Evolutionary conservation across 1,284 basidiomycete species (phyloP).

Genomic region (Coriolopsis trogii): DNA sequence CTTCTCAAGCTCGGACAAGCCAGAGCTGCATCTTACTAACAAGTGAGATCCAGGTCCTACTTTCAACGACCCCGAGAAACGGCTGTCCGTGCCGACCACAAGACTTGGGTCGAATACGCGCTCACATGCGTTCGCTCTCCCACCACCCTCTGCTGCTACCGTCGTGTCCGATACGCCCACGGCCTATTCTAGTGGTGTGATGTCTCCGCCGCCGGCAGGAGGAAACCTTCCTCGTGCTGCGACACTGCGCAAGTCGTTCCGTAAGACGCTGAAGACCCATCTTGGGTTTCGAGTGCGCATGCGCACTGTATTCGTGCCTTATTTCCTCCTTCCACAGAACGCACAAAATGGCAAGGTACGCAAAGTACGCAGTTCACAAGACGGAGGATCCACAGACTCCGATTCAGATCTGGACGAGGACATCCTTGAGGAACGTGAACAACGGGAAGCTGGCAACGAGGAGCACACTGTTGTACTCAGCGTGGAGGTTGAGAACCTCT

Average conservation of each 20-base stretch:
- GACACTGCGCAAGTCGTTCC: conserved; percentile 81
- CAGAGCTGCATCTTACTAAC: too few species aligned
- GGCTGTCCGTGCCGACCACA: conserved; percentile 59
- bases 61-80: conserved; percentile 40
- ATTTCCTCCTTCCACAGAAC: conserved; percentile 58
- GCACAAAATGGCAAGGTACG: conserved; percentile 11
- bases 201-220: conserved; percentile 17
- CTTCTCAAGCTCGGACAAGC: too few species aligned
- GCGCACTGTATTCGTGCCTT: conserved; percentile 86
- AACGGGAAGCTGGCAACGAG: conserved; percentile 70
- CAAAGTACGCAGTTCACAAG: conserved; percentile 3
- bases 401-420: conserved; percentile 45
- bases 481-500: conserved; percentile 81
- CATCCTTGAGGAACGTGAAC: conserved; percentile 52
- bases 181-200: conserved; percentile 43
- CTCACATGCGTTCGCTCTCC: conserved; percentile 63
- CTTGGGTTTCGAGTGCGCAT: conserved; percentile 87
- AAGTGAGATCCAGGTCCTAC: conserved; percentile 43
- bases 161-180: conserved; percentile 37
- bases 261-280: conserved; percentile 75
- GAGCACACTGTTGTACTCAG: conserved; percentile 85
- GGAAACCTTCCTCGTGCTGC: conserved; percentile 35
- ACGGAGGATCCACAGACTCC: conserved; percentile 25
- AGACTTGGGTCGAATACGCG: conserved; percentile 67
- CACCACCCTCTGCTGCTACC: conserved; percentile 45